Evolutionary conservation across 2,329 filamentous ascomycete species (phyloP).

Genomic region (Colletotrichum limetticola): DNA sequence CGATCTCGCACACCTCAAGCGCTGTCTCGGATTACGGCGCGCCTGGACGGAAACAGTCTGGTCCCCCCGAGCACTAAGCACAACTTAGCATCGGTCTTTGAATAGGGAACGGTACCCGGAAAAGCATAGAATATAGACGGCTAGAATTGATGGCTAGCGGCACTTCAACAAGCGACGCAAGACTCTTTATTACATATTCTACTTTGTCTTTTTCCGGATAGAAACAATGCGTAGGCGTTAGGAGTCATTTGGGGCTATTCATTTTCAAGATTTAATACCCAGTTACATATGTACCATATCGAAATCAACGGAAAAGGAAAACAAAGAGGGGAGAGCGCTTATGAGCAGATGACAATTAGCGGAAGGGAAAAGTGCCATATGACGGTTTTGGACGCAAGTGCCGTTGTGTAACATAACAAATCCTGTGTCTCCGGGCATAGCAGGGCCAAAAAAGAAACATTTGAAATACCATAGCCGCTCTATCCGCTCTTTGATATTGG

Average conservation of each 20-base stretch:
- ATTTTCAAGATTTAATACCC: background rate
- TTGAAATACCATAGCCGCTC: background rate
- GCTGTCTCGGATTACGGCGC: constrained; percentile 2
- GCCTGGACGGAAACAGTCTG: background rate
- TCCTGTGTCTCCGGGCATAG: too few species aligned
- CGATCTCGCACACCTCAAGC: constrained; percentile 14
- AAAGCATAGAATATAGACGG: background rate
- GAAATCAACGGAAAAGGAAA: background rate
- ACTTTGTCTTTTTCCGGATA: background rate
- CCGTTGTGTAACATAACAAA: background rate
- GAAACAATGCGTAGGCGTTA: background rate
- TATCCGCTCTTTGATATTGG: background rate
- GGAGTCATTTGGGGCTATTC: background rate
- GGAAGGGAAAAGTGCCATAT: background rate
- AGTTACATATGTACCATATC: background rate
- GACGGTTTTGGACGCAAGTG: background rate
- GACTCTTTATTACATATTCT: background rate
- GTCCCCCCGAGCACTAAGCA: background rate
- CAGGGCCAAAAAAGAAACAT: background rate
- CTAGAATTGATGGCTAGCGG: background rate
- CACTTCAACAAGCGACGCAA: background rate
- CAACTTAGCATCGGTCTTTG: background rate
- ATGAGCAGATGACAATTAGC: background rate
- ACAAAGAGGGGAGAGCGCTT: background rate
- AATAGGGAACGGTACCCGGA: background rate